Conservation (phyloP, 306 rosid species). For the Castanea mollissima region DNA sequence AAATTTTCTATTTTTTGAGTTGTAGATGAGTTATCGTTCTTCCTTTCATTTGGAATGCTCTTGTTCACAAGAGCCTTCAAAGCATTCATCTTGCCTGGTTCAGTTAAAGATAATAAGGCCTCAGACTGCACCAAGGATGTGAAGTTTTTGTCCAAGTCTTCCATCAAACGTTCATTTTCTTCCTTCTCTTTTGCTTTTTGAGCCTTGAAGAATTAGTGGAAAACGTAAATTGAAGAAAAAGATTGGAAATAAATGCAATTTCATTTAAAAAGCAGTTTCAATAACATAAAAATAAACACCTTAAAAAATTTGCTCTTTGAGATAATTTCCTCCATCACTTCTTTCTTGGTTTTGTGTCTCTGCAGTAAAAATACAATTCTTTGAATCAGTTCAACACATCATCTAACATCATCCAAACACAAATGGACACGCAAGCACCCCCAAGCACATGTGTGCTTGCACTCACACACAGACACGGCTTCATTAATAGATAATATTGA, state of each 20-base stretch:
- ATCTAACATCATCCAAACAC: not conserved
- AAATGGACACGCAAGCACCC: too few species aligned
- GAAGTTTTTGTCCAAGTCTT: conserved; percentile 71
- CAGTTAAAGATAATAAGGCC: conserved; percentile 54
- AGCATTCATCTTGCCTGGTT: conserved; percentile 67
- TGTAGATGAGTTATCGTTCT: conserved; percentile 41
- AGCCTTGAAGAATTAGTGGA: conserved; percentile 56
- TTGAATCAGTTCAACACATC: conserved; percentile 22
- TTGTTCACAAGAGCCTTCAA: conserved; percentile 60
- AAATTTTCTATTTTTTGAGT: conserved; percentile 24
- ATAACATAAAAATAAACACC: conserved; percentile 35
- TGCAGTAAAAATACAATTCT: conserved; percentile 32
- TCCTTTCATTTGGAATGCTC: conserved; percentile 43
- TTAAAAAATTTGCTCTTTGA: conserved; percentile 75
- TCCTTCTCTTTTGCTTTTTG: conserved; percentile 86
- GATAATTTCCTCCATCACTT: conserved; percentile 80
- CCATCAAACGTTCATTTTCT: conserved; percentile 67
- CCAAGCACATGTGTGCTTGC: too few species aligned
- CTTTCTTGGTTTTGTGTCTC: conserved; percentile 84
- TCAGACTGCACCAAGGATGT: conserved; percentile 55
- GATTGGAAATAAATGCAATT: conserved; percentile 7
- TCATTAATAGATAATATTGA: not conserved
- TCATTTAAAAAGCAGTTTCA: not conserved
- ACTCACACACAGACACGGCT: too few species aligned
- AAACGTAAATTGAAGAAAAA: conserved; percentile 7